These are phyloP conservation scores for Apiotrichum akiyoshidainum DNA, from an alignment of 1,284 basidiomycete species.

Conservation along the genomic window DNA sequence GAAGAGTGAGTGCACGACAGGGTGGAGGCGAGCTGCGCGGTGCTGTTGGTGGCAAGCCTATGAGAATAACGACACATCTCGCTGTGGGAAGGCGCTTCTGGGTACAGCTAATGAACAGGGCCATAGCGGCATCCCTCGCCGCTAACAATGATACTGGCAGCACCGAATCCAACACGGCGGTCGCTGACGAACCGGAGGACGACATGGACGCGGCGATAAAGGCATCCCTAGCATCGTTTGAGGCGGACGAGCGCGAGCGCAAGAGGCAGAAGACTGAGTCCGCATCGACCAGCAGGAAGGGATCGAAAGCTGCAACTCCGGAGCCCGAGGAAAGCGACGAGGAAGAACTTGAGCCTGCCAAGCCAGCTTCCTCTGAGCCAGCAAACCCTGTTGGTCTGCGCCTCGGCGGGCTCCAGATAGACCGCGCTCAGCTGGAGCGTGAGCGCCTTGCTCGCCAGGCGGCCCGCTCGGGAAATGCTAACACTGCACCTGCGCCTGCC, in stretches of 20 bases:
- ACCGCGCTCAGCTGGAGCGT: slow-evolving; percentile 44
- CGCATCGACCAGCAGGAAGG: not conserved
- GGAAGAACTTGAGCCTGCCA: not conserved
- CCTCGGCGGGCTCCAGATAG: slow-evolving; percentile 15
- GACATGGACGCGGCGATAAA: slow-evolving; percentile 21
- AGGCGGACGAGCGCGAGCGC: slow-evolving; percentile 7
- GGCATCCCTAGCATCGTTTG: slow-evolving; percentile 20
- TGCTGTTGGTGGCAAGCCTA: not conserved
- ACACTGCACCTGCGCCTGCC: too few species aligned
- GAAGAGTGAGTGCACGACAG: slow-evolving; percentile 31
- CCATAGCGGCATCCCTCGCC: slow-evolving; percentile 34
- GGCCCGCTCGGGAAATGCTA: slow-evolving; percentile 10
- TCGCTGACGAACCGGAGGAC: slow-evolving; percentile 13
- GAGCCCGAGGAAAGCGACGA: too few species aligned
- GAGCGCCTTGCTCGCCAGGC: slow-evolving; percentile 44
- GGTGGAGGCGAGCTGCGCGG: not conserved
- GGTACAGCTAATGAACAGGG: slow-evolving; percentile 21
- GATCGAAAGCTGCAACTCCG: not conserved
- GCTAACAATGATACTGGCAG: not conserved
- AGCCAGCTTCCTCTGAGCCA: not conserved
- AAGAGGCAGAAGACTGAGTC: slow-evolving; percentile 9
- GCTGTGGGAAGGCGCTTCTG: too few species aligned
- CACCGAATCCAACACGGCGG: not conserved
- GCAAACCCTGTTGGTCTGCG: not conserved
- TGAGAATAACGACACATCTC: too few species aligned